A percentile compares a stretch with the other conserved stretches of the same genome.
Conservation (phyloP, 2,329 filamentous ascomycete genomes). For the Didymella arachidicola region DNA sequence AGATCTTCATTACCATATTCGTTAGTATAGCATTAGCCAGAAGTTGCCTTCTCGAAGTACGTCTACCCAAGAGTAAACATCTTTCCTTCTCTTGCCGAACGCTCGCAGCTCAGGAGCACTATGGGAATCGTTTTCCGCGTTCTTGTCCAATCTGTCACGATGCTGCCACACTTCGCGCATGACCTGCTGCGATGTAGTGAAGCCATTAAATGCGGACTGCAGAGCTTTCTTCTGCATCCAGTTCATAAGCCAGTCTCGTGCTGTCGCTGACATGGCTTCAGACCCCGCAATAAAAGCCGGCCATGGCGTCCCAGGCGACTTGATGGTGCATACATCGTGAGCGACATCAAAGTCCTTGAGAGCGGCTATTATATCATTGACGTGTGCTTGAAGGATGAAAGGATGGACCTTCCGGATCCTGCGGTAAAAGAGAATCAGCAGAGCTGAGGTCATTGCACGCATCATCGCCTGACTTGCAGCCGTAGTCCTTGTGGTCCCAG, state of each 20-base stretch:
- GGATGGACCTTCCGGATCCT: conserved; percentile 52
- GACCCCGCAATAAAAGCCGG: conserved; percentile 30
- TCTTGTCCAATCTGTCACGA: conserved; percentile 8
- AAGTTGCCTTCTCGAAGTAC: conserved; percentile 19
- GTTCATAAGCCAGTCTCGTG: conserved; percentile 22
- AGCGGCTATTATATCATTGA: conserved; percentile 31
- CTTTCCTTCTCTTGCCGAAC: conserved; percentile 2
- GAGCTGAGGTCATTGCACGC: conserved; percentile 50
- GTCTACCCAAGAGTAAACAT: conserved; percentile 21
- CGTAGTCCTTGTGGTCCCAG: neutral
- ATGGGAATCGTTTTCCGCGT: neutral
- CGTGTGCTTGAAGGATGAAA: conserved; percentile 50
- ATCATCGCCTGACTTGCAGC: conserved; percentile 40
- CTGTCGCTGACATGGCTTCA: conserved; percentile 22
- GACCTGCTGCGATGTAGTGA: conserved; percentile 18
- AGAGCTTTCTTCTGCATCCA: conserved; percentile 28
- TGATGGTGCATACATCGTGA: conserved; percentile 10
- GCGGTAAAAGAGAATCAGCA: conserved; percentile 55
- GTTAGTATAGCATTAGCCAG: conserved; percentile 24
- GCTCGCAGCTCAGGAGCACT: conserved; percentile 5
- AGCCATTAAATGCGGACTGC: conserved; percentile 20
- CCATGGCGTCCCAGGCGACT: conserved; percentile 28
- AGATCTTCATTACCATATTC: no score
- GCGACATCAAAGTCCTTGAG: conserved; percentile 24
- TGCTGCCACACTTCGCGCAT: conserved; percentile 26